Evolutionary conservation across 2,329 filamentous ascomycete genomes (phyloP), one percentile per base, ranked within the genome.

Genomic region (Chalara sp.): DNA sequence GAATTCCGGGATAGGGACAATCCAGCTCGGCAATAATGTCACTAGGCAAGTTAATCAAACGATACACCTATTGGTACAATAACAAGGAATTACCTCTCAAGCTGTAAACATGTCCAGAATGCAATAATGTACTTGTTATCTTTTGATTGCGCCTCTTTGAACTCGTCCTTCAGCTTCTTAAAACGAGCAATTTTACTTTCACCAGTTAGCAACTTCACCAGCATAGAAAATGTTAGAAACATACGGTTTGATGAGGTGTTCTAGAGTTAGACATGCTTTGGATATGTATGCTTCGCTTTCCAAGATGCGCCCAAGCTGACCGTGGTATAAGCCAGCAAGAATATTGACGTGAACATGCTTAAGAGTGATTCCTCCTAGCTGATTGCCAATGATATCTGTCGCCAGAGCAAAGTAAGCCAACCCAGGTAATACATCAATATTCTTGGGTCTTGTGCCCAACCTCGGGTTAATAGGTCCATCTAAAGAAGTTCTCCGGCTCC

Each of bases 41-140:
- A 67, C 90, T 90, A 35, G 5, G 43, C 4, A 10, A 11, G 12
- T 10, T 28, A 11, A 48, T 44, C 41, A 12, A 31, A 29, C 5
- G 21, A 6, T 7, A 11, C 10, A 32, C 30, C 8, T 28, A 31
- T 31, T n/a, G n/a, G n/a, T 8, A 37, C 8, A 28, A 12, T 6
- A 2, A 8, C 31, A 31, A 31, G 13, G 8, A 12, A 68, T 58
- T 67, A 89, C 86, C 85, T 96, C 68, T 97, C 92, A 8, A 97
- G 76, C 63, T 97, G 92, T 56, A 96, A 72, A 65, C 89, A 95
- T 6, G 91, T 93, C 92, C 92, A 97, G 62, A 91, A 96, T 0
- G 89, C 86, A 59, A 95, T 78, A 11, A 86, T 74, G 35, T 86
- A 74, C 51, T 85, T 75, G 62, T 90, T 88, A 60, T 84, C 78